phyloP scores from a whole-genome alignment of 208 protist species.

The Herpetomonas tarakana region DNA sequence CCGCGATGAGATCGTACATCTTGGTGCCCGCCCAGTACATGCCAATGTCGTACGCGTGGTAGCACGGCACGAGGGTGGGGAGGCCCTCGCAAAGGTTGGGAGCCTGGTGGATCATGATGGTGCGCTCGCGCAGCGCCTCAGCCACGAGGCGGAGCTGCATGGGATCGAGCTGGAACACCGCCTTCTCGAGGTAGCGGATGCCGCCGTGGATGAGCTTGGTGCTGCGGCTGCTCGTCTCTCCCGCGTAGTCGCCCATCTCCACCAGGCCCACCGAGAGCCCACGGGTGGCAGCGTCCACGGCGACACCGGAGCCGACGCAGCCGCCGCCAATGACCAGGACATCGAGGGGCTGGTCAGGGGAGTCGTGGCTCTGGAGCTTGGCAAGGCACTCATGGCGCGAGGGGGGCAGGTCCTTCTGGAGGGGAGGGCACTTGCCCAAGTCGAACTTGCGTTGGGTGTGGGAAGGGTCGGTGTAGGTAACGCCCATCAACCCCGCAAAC shows the following conservation, averaged over 20 bases:
- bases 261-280: constrained; percentile 92
- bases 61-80: constrained; percentile 93
- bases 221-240: constrained; percentile 92
- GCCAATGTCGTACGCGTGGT: constrained; percentile 77
- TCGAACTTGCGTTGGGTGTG: constrained; percentile 81
- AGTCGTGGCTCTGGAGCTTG: constrained; percentile 36
- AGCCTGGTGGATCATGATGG: constrained; percentile 92
- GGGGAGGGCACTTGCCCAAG: constrained; percentile 25
- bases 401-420: constrained; percentile 38
- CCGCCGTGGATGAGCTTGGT: constrained; percentile 98
- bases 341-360: constrained; percentile 78
- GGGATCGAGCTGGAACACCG: constrained; percentile 79
- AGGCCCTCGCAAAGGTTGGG: constrained; percentile 91
- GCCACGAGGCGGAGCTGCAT: constrained; percentile 89
- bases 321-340: constrained; percentile 96
- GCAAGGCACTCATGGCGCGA: constrained; percentile 56
- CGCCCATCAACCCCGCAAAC: constrained; percentile 49
- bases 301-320: constrained; percentile 91
- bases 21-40: constrained; percentile 87
- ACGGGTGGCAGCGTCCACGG: constrained; percentile 92
- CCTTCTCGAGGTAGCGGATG: constrained; percentile 95
- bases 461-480: constrained; percentile 74
- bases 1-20: constrained; percentile 89
- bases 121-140: constrained; percentile 91
- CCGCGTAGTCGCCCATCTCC: constrained; percentile 95